Conservation (phyloP, 129 eudicot genomes). For the Centaurea solstitialis region DNA sequence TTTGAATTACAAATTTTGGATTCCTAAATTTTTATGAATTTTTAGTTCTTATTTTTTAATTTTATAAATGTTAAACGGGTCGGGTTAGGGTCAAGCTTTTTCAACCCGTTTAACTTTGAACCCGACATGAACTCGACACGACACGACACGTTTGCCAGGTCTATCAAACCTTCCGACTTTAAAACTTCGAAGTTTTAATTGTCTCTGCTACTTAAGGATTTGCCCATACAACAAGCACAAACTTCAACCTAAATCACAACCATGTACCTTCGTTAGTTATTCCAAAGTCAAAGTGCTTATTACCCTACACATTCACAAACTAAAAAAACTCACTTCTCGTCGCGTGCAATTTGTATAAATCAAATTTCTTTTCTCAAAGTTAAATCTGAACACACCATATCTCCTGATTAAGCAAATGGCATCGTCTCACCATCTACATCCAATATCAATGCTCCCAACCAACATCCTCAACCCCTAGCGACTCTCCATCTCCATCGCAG, state of each 20-base stretch:
- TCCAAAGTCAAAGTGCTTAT: background rate
- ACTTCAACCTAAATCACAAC: background rate
- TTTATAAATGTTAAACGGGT: no score
- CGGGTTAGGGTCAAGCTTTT: no score
- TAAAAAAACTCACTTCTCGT: background rate
- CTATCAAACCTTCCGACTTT: background rate
- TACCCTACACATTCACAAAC: background rate
- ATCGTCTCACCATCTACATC: background rate
- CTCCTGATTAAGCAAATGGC: background rate
- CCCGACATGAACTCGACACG: no score
- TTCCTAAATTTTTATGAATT: no score
- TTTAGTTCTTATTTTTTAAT: no score
- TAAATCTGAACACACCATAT: background rate
- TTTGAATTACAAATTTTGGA: no score
- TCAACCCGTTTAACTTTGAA: no score
- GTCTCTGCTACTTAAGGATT: background rate
- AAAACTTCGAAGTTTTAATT: background rate
- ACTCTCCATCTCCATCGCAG: background rate
- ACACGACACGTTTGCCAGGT: no score
- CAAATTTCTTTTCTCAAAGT: background rate
- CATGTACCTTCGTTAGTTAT: background rate
- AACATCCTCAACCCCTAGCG: background rate
- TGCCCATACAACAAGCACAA: background rate
- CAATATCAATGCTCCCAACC: background rate
- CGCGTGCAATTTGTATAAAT: background rate